phyloP scores from a whole-genome alignment of 139 green algal species.

The Chlorella sp. region DNA sequence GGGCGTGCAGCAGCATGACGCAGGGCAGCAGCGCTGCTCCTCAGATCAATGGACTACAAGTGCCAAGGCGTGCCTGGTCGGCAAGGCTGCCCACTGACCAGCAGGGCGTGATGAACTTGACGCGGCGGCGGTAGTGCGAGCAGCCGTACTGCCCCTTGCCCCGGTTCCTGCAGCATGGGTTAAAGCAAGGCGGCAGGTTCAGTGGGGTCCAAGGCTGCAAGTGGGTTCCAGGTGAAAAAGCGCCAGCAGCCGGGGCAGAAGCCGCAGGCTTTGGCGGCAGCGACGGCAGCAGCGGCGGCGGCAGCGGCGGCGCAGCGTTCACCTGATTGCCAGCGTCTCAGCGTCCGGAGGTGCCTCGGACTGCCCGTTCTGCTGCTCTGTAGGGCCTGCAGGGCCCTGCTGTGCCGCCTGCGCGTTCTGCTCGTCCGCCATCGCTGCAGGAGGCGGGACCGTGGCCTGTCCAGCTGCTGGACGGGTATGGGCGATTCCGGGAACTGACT shows the following conservation, averaged over 20 bases:
- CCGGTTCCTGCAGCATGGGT: neutral
- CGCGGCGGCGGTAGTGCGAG: conserved; percentile 84
- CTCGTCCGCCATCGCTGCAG: neutral
- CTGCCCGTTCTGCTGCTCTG: too few species aligned
- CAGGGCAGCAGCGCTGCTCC: too few species aligned
- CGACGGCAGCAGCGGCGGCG: neutral
- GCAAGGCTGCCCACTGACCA: conserved; percentile 54
- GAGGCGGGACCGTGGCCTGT: too few species aligned
- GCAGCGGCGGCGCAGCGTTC: neutral
- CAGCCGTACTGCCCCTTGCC: conserved; percentile 65
- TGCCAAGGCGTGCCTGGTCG: too few species aligned
- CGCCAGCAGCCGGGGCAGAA: too few species aligned
- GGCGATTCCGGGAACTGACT: too few species aligned
- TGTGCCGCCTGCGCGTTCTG: neutral
- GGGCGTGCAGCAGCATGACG: too few species aligned
- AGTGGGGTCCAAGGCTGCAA: too few species aligned
- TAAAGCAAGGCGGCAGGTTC: neutral
- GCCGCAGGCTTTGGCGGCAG: too few species aligned
- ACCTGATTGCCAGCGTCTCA: neutral
- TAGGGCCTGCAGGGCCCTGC: neutral
- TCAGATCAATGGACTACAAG: too few species aligned
- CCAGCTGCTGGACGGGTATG: too few species aligned
- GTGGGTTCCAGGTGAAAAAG: too few species aligned
- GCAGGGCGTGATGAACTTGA: conserved; percentile 86
- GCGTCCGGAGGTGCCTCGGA: neutral